Evolutionary conservation across 305 asterid genomes (phyloP).

Genomic region (Andrographis paniculata): DNA sequence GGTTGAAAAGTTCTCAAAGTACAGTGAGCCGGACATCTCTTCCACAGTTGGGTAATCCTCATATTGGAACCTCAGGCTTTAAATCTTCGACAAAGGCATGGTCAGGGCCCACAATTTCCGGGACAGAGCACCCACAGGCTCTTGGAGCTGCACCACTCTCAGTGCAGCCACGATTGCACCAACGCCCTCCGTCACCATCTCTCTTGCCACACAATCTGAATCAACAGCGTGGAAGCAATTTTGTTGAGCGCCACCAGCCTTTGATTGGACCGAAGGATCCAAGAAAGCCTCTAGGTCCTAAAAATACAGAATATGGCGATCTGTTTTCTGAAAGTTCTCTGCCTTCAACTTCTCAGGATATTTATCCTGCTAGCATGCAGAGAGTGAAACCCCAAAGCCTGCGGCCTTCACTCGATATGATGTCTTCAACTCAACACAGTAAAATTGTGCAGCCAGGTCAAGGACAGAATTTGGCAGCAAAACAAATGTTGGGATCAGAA

Average conservation of each 20-base stretch:
- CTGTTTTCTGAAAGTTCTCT: constrained; percentile 36
- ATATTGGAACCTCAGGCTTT: constrained; percentile 30
- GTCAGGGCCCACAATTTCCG: constrained; percentile 32
- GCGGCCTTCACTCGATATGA: constrained; percentile 26
- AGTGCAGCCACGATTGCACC: constrained; percentile 34
- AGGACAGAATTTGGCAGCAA: constrained; percentile 24
- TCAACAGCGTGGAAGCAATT: constrained; percentile 26
- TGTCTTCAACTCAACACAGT: constrained; percentile 35
- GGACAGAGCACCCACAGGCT: constrained; percentile 30
- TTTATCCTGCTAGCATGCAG: constrained; percentile 26
- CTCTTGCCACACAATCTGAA: constrained; percentile 21
- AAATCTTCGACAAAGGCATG: constrained; percentile 30
- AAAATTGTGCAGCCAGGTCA: neutral
- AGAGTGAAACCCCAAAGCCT: constrained; percentile 29
- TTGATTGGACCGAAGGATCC: constrained; percentile 49
- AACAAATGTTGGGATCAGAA: constrained; percentile 28
- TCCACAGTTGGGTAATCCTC: constrained; percentile 34
- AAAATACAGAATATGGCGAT: constrained; percentile 24
- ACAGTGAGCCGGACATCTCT: constrained; percentile 30
- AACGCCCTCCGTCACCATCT: constrained; percentile 46
- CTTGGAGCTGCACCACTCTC: constrained; percentile 30
- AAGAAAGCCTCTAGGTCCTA: constrained; percentile 45
- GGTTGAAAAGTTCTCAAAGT: constrained; percentile 33
- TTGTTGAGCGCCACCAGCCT: constrained; percentile 36
- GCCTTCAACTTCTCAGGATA: constrained; percentile 29